phyloP scores from a whole-genome alignment of 2,329 filamentous ascomycete genomes.

The Exutisphaerella laricina region DNA sequence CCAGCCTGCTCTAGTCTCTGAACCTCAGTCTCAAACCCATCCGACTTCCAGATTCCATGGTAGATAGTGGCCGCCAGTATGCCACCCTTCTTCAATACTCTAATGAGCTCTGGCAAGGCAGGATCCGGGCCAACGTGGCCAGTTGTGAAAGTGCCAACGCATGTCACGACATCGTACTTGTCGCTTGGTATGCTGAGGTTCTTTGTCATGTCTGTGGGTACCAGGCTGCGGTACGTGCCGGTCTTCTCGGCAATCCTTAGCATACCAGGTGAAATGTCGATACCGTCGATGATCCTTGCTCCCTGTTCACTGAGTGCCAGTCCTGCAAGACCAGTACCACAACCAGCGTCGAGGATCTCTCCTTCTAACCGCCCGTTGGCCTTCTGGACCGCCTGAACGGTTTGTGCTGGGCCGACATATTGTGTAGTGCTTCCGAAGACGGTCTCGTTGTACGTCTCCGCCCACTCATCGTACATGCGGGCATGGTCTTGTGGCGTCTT shows the following conservation, averaged over 20 bases:
- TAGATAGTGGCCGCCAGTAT: constrained; percentile 49
- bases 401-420: constrained; percentile 38
- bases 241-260: constrained; percentile 47
- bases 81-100: constrained; percentile 42
- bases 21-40: constrained; percentile 45
- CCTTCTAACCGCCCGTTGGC: constrained; percentile 13
- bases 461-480: constrained; percentile 44
- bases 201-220: constrained; percentile 44
- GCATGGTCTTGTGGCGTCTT: constrained; percentile 19
- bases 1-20: constrained; percentile 34
- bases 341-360: constrained; percentile 11
- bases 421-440: constrained; percentile 33
- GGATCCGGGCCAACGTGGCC: constrained; percentile 50
- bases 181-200: constrained; percentile 38
- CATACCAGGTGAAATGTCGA: constrained; percentile 52
- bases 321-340: constrained; percentile 10
- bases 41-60: constrained; percentile 45
- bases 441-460: constrained; percentile 41
- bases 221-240: constrained; percentile 44
- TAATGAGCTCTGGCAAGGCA: constrained; percentile 41
- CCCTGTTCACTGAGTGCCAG: not conserved
- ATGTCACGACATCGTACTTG: constrained; percentile 48
- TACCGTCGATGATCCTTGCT: constrained; percentile 36
- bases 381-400: constrained; percentile 11
- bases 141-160: constrained; percentile 52